Evolutionary conservation across 208 protist species (phyloP).

Genomic region (Crithidia thermophila): DNA sequence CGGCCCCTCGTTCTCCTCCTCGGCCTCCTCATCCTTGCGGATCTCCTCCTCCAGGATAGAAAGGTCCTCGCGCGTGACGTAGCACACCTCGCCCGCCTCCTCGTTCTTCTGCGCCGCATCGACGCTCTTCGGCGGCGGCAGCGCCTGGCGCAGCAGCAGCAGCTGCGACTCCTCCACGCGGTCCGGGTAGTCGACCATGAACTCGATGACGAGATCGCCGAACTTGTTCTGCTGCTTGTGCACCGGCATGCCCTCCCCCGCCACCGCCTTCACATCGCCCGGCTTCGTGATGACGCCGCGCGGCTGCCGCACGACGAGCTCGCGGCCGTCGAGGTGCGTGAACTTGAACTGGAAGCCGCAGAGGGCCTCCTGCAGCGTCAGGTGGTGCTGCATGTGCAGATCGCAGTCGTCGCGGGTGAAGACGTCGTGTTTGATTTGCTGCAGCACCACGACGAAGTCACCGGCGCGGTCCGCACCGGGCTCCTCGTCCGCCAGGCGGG

Average conservation of each 20-base stretch:
- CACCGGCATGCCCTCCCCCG: slow-evolving; percentile 82
- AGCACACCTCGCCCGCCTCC: slow-evolving; percentile 47
- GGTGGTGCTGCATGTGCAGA: slow-evolving; percentile 86
- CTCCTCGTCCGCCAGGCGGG: slow-evolving; percentile 51
- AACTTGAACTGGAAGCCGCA: slow-evolving; percentile 93
- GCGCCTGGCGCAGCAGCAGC: slow-evolving; percentile 36
- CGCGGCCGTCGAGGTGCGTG: slow-evolving; percentile 88
- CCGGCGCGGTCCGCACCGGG: slow-evolving; percentile 60
- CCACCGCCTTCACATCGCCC: slow-evolving; percentile 62
- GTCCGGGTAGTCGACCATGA: slow-evolving; percentile 65
- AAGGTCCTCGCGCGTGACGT: slow-evolving; percentile 55
- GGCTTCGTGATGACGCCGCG: slow-evolving; percentile 74
- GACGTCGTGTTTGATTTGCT: slow-evolving; percentile 90
- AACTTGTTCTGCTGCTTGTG: slow-evolving; percentile 35
- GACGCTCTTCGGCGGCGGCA: slow-evolving; percentile 57
- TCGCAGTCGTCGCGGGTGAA: slow-evolving; percentile 94
- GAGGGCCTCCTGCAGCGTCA: slow-evolving; percentile 95
- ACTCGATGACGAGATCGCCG: slow-evolving; percentile 78
- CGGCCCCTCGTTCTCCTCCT: slow-evolving; percentile 50
- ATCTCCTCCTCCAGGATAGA: slow-evolving; percentile 30
- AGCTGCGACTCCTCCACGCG: slow-evolving; percentile 47
- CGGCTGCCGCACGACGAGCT: slow-evolving; percentile 80
- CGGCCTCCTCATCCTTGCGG: slow-evolving; percentile 56
- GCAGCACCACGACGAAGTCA: slow-evolving; percentile 96
- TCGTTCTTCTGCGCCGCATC: slow-evolving; percentile 21